Conservation (phyloP, 2,329 filamentous ascomycete genomes). For the Hirsutella rhossiliensis region DNA sequence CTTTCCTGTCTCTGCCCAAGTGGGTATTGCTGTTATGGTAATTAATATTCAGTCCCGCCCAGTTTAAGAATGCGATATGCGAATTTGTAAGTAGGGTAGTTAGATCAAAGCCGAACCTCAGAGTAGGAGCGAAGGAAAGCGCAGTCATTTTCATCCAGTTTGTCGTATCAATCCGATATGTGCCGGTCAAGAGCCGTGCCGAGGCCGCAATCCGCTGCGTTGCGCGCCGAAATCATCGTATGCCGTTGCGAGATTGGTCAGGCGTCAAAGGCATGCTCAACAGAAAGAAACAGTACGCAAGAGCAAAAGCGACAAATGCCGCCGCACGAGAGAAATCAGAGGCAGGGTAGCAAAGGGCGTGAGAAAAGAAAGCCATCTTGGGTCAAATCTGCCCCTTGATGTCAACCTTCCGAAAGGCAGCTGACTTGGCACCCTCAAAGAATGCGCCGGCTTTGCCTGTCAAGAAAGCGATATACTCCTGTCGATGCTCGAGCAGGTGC, state of each 20-base stretch:
- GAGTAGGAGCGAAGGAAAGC: background rate
- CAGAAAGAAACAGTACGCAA: too few relatives aligned
- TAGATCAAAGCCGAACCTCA: slow-evolving; percentile 1
- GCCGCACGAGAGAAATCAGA: background rate
- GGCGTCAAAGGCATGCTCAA: too few relatives aligned
- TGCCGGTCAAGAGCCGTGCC: too few relatives aligned
- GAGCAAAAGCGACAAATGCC: background rate
- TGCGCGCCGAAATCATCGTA: too few relatives aligned
- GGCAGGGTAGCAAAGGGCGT: background rate
- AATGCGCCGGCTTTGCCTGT: slow-evolving; percentile 58
- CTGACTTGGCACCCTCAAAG: slow-evolving; percentile 62
- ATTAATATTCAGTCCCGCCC: slow-evolving; percentile 1
- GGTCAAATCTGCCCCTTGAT: slow-evolving; percentile 91
- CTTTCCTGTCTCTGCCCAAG: background rate
- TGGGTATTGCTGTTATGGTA: background rate
- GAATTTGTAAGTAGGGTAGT: background rate
- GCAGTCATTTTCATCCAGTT: background rate
- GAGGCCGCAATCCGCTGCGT: too few relatives aligned
- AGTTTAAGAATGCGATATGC: background rate
- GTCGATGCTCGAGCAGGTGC: slow-evolving; percentile 63
- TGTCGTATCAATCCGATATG: background rate
- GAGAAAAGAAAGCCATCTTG: background rate
- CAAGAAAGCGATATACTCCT: slow-evolving; percentile 60
- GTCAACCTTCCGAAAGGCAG: slow-evolving; percentile 79
- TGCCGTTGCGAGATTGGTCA: too few relatives aligned